Evolutionary conservation across 495 filamentous ascomycete species (phyloP), one percentile per base, ranked within the genome.

Genomic region (Aspergillus nanangensis): DNA sequence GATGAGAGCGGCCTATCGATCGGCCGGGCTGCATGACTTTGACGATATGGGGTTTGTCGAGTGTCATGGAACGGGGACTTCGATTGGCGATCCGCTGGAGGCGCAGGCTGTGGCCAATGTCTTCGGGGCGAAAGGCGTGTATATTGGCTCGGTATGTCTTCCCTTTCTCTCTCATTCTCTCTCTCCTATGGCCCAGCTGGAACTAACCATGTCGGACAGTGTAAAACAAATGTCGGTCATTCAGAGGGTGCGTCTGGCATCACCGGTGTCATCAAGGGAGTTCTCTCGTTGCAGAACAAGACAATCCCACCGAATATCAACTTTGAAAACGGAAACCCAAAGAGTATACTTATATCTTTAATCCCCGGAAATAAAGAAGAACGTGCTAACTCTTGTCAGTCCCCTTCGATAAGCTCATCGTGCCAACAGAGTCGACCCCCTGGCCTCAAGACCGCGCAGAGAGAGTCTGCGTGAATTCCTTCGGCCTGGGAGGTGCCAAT

Each of bases 21-120:
- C 50, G 27, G 69, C 65, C 7, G 59, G 63, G 0, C 50, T 79
- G n/a, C n/a, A n/a, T 0, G 38, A 57, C 17, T 46, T 67, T 14
- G n/a, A 36, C 4, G 46, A 64, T 3, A 78, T 75, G 0, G 47
- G 61, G 11, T 80, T 71, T 33, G n/a, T n/a, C n/a, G n/a, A n/a
- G n/a, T n/a, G n/a, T n/a, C n/a, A n/a, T n/a, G n/a, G n/a, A n/a
- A n/a, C 55, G 79, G 13, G 63, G 66, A 46, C n/a, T n/a, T n/a
- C n/a, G n/a, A n/a, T n/a, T n/a, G n/a, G n/a, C n/a, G n/a, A n/a
- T n/a, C n/a, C n/a, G n/a, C n/a, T n/a, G n/a, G n/a, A n/a, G n/a
- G n/a, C n/a, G n/a, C n/a, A n/a, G n/a, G n/a, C n/a, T n/a, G n/a
- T n/a, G n/a, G n/a, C n/a, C n/a, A n/a, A n/a, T n/a, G n/a, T n/a